Evolutionary conservation across 352 stramenopile species (phyloP).

Genomic region (Saprolegnia diclina): DNA sequence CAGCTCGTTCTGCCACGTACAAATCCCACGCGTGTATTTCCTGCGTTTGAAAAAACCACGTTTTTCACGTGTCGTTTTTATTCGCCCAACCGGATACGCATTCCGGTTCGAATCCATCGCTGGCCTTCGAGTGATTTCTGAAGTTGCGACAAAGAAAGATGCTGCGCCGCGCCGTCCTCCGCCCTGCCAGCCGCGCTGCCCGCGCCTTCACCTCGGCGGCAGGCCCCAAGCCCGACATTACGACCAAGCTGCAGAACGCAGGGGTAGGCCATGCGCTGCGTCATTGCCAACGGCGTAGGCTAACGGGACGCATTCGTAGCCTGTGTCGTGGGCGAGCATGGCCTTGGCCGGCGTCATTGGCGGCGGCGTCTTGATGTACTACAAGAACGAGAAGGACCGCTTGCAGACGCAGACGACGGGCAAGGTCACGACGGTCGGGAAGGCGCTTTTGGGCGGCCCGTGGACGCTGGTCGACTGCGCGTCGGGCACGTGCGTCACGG

Average conservation of each 20-base stretch:
- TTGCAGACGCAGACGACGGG: conserved; percentile 79
- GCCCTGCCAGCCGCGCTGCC: not conserved
- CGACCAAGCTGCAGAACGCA: conserved; percentile 11
- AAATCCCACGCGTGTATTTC: too few relatives aligned
- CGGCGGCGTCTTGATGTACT: conserved; percentile 79
- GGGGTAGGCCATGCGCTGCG: not conserved
- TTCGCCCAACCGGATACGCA: not conserved
- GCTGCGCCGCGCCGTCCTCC: too few relatives aligned
- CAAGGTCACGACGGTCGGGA: conserved; percentile 86
- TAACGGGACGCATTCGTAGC: conserved; percentile 33
- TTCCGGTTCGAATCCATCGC: not conserved
- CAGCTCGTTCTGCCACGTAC: too few relatives aligned
- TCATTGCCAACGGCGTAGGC: not conserved
- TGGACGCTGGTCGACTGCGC: conserved; percentile 92
- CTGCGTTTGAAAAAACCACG: too few relatives aligned
- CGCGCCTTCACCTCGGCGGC: not conserved
- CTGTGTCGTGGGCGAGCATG: conserved; percentile 81
- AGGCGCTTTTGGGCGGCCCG: conserved; percentile 86
- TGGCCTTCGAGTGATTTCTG: conserved; percentile 13
- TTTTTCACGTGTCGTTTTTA: not conserved
- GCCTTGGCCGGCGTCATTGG: conserved; percentile 65
- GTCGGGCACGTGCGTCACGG: conserved; percentile 77
- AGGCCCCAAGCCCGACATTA: not conserved
- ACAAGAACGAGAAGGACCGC: conserved; percentile 85
- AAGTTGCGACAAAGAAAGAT: conserved; percentile 15